Percentiles rank a stretch among this genome's conserved stretches.
Evolutionary conservation across 306 rosid species (phyloP).

Genomic region (Vicia sativa): DNA sequence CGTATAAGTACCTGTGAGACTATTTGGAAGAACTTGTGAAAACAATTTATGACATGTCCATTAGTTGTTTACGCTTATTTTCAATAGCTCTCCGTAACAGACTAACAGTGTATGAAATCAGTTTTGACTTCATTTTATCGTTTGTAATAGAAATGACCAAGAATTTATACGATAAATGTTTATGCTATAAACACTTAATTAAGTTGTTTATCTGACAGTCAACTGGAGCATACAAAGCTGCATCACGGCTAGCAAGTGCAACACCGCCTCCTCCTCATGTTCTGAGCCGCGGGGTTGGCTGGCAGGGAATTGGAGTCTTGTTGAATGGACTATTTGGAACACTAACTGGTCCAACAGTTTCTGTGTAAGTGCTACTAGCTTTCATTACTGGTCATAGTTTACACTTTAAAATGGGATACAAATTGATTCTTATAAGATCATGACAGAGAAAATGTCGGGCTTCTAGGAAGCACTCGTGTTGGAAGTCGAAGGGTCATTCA

Average conservation of each 20-base stretch:
- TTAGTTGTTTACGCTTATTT: background rate
- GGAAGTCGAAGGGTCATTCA: conserved; percentile 98
- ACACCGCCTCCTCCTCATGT: conserved; percentile 99
- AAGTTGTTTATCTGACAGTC: conserved; percentile 55
- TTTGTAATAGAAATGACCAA: background rate
- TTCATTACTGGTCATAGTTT: conserved; percentile 6
- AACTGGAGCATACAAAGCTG: conserved; percentile 97
- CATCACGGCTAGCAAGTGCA: conserved; percentile 93
- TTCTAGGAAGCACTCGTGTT: conserved; percentile 96
- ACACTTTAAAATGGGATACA: conserved; percentile 3
- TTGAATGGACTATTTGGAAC: conserved; percentile 95
- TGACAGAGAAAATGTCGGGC: conserved; percentile 92
- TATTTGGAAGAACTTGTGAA: background rate
- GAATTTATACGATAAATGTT: background rate
- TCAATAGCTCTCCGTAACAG: background rate
- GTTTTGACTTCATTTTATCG: background rate
- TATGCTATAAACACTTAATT: background rate
- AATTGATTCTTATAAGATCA: conserved; percentile 25
- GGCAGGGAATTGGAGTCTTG: conserved; percentile 98
- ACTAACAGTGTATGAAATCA: background rate
- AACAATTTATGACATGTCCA: background rate
- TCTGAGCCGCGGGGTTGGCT: conserved; percentile 96
- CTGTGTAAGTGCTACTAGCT: conserved; percentile 61
- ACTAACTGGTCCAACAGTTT: conserved; percentile 79
- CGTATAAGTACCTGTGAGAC: background rate